These are phyloP conservation scores for Clavaria fumosa DNA, from an alignment of 768 basidiomycete genomes.

Conservation along the genomic window DNA sequence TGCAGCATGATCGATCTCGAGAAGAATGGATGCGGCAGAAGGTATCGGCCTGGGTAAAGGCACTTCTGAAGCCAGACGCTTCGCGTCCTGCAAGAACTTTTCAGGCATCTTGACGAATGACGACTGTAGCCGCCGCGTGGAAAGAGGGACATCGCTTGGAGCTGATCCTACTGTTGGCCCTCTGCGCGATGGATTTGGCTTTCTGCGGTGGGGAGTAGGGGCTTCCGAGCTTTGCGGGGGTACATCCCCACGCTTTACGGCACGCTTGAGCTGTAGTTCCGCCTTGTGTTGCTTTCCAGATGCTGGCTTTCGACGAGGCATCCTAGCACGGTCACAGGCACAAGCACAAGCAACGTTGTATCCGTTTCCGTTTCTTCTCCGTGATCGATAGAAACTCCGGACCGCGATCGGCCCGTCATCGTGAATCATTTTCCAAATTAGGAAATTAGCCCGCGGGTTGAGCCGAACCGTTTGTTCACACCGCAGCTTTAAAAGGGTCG, in stretches of 20 bases:
- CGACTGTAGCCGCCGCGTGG: slow-evolving; percentile 46
- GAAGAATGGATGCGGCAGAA: slow-evolving; percentile 23
- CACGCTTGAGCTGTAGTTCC: slow-evolving; percentile 63
- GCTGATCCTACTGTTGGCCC: slow-evolving; percentile 22
- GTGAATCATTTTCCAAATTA: no score
- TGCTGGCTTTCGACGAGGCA: slow-evolving; percentile 36
- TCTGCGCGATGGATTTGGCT: slow-evolving; percentile 13
- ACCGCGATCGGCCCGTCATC: no score
- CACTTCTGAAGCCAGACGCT: slow-evolving; percentile 35
- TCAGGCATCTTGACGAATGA: slow-evolving; percentile 49
- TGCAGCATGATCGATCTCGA: slow-evolving; percentile 9
- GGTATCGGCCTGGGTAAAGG: slow-evolving; percentile 43
- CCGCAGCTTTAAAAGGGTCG: no score
- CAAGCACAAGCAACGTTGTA: no score
- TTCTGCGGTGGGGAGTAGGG: slow-evolving; percentile 16
- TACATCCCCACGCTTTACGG: slow-evolving; percentile 67
- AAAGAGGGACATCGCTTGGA: slow-evolving; percentile 18
- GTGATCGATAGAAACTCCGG: no score
- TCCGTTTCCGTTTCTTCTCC: no score
- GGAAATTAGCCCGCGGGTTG: no score
- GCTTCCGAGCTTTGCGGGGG: slow-evolving; percentile 23
- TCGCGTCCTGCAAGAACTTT: slow-evolving; percentile 45
- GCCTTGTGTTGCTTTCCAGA: slow-evolving; percentile 59
- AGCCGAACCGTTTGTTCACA: no score
- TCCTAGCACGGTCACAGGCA: no score